phyloP scores from a whole-genome alignment of 495 filamentous ascomycete species.

The Aspergillus sclerotioniger region DNA sequence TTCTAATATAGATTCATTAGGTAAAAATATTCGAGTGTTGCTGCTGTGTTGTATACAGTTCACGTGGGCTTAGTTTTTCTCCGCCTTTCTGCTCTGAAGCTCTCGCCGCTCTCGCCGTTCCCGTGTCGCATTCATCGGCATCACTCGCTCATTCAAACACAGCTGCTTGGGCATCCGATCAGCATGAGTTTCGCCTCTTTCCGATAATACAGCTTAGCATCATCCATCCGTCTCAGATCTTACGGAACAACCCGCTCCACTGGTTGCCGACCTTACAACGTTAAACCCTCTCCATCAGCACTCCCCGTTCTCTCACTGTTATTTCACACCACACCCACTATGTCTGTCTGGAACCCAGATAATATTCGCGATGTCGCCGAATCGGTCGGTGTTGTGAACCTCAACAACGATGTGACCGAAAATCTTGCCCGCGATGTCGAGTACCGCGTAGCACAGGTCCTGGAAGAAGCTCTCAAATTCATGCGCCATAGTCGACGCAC shows the following conservation, averaged over 20 bases:
- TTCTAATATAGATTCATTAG: too few relatives aligned
- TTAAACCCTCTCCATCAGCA: not conserved
- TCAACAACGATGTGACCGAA: conserved; percentile 78
- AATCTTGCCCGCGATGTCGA: conserved; percentile 90
- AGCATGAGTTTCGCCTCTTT: conserved; percentile 10
- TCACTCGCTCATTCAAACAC: not conserved
- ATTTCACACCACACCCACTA: conserved; percentile 23
- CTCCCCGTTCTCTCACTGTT: not conserved
- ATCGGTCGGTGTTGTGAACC: conserved; percentile 78
- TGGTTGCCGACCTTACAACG: too few relatives aligned
- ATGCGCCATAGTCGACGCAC: conserved; percentile 89
- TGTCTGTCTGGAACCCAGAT: conserved; percentile 89
- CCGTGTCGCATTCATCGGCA: not conserved
- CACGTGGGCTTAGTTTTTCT: not conserved
- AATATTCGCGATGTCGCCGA: conserved; percentile 94
- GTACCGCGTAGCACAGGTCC: conserved; percentile 85
- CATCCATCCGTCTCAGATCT: not conserved
- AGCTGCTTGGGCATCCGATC: not conserved
- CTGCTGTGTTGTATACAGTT: too few relatives aligned
- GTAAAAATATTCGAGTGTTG: too few relatives aligned
- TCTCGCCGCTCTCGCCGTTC: not conserved
- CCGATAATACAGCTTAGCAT: not conserved
- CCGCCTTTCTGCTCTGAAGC: not conserved
- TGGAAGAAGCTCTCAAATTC: conserved; percentile 89
- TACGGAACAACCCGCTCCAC: not conserved